phyloP scores from a whole-genome alignment of 1,139 yeast species.

The Zygosaccharomyces pseudobailii region DNA sequence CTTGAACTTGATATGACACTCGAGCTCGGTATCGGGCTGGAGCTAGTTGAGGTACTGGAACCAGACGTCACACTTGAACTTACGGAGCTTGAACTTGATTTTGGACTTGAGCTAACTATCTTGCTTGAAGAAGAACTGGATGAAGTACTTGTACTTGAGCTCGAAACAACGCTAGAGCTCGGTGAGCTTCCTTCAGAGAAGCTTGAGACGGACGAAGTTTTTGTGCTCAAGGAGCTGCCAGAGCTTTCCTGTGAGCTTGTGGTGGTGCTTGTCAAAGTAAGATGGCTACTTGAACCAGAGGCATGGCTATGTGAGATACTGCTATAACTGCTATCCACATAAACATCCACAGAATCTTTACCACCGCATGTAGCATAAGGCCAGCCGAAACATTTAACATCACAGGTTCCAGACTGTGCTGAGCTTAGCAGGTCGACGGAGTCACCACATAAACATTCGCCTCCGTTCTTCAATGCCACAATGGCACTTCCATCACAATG shows the following conservation, averaged over 20 bases:
- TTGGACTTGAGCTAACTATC: neutral
- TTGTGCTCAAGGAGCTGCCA: neutral
- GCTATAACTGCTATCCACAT: constrained; percentile 25
- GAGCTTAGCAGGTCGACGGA: constrained; percentile 24
- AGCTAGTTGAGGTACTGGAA: constrained; percentile 1
- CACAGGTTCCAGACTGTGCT: constrained; percentile 44
- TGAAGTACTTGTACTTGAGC: neutral
- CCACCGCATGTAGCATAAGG: constrained; percentile 62
- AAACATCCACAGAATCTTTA: constrained; percentile 46
- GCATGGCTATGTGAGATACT: neutral
- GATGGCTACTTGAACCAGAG: neutral
- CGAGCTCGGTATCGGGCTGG: neutral
- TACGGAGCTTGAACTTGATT: neutral
- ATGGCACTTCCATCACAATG: constrained; percentile 47
- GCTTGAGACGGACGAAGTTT: constrained; percentile 2
- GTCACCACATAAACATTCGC: constrained; percentile 59
- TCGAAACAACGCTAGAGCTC: neutral
- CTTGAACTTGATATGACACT: neutral
- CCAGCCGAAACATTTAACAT: constrained; percentile 52
- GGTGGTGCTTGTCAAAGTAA: neutral
- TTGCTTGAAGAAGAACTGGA: neutral
- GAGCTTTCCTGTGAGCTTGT: neutral
- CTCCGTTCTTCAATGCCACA: constrained; percentile 52
- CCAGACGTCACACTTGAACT: constrained; percentile 9
- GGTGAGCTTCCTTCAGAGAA: neutral